Base-by-base conservation (phyloP, 2,329 filamentous ascomycete species). In the Colletotrichum karsti region DNA sequence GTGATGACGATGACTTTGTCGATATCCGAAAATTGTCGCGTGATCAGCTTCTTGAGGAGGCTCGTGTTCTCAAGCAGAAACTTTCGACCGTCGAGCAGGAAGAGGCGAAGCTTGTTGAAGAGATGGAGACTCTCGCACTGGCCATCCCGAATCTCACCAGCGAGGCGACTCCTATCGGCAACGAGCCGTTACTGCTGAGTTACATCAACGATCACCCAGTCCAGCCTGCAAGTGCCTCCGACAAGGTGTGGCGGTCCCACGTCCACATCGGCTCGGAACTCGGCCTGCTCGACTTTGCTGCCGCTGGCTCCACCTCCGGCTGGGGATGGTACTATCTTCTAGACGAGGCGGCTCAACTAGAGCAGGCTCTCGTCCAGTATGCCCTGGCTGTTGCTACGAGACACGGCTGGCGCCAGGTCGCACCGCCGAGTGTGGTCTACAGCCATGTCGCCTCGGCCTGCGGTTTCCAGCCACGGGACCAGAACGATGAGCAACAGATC, bases 321-420 rank as follows among this genome's bases (percentile, higher is more conserved):
- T 99, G 95, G 95, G 96, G 96, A 1, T 99, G 94, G 93, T 99
- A 99, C 82, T 98, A 94, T 80, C 89, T 99, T 10, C 85, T 93
- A n/a, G 93, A 95, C 76, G 95, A 97, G 75, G 96, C 91, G 8
- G 95, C 95, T 0, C 89, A 96, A 78, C 87, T 99, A n/a, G 96
- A 99, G 81, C 95, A 98, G 77, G 96, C 96, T 0, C 87, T 99
- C 3, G 83, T 98, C 12, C 92, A 95, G 77, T 98, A 97, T 78
- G 91, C 96, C 0, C 85, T 98, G 3, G 85, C 87, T 9, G 88
- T 93, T 2, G 93, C 93, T 8, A 89, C 90, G 63, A 87, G 86
- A 54, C 86, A 89, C 71, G 93, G 93, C 56, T 99, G 94, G 93
- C 89, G 85, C 41, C 87, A 91, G 65, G 93, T 97, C 7, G 89